Evolutionary conservation across 345 rosid species (phyloP).

Genomic region (Linum lewisii): DNA sequence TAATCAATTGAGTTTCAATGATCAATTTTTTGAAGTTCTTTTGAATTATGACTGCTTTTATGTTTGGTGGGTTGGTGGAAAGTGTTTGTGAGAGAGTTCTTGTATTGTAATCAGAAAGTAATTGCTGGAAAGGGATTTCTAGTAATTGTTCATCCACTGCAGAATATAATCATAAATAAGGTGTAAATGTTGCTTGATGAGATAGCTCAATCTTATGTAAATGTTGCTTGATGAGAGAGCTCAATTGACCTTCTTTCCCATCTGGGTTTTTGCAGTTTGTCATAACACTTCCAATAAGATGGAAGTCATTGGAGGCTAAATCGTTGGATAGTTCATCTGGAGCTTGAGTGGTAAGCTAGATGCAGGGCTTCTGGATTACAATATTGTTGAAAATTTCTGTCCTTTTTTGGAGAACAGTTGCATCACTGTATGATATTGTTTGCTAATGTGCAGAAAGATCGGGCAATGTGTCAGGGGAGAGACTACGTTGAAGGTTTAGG

Average conservation of each 20-base stretch:
- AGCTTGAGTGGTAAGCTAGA: slow-evolving; percentile 35
- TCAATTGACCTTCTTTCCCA: slow-evolving; percentile 6
- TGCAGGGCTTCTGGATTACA: background rate
- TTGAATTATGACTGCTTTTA: background rate
- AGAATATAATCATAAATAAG: too few species aligned
- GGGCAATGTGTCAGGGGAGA: slow-evolving; percentile 48
- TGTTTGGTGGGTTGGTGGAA: slow-evolving; percentile 14
- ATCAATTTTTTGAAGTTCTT: background rate
- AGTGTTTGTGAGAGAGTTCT: slow-evolving; percentile 9
- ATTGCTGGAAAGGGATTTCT: background rate
- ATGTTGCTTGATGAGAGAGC: background rate
- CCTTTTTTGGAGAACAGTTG: too few species aligned
- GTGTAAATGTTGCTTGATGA: background rate
- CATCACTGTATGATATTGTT: too few species aligned
- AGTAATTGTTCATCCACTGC: too few species aligned
- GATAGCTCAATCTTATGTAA: too few species aligned
- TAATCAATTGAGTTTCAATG: too few species aligned
- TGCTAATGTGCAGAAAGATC: slow-evolving; percentile 18
- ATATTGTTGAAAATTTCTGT: background rate
- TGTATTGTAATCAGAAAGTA: slow-evolving; percentile 1
- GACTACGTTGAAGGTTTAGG: slow-evolving; percentile 21
- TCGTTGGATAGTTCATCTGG: slow-evolving; percentile 27
- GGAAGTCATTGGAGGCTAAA: slow-evolving; percentile 74
- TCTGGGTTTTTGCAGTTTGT: slow-evolving; percentile 20
- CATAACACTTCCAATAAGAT: slow-evolving; percentile 21